Percentiles rank a stretch among this genome's conserved stretches.
Evolutionary conservation across 768 basidiomycete species (phyloP).

Genomic region (Suillus decipiens): DNA sequence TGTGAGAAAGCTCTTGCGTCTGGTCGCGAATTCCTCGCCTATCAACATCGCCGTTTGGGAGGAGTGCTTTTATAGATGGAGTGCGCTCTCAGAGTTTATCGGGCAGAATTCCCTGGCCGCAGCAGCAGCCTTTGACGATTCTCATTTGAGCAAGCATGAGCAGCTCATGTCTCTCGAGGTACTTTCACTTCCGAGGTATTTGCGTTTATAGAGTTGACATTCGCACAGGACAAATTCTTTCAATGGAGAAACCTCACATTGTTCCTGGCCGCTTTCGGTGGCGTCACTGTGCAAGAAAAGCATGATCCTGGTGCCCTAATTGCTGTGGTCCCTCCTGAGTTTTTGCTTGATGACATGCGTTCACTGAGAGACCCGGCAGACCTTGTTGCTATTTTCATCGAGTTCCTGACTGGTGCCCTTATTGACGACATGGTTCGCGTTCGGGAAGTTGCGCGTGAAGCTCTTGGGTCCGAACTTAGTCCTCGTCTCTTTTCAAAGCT

Average conservation of each 20-base stretch:
- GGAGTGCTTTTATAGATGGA: conserved; percentile 81
- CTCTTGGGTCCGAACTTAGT: conserved; percentile 77
- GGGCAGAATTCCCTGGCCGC: conserved; percentile 40
- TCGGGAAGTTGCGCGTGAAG: conserved; percentile 80
- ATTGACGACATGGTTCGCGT: conserved; percentile 62
- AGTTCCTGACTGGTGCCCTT: conserved; percentile 67
- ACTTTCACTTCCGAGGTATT: conserved; percentile 1
- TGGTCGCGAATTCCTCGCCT: conserved; percentile 61
- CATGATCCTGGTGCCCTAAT: conserved; percentile 52
- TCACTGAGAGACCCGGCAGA: conserved; percentile 56
- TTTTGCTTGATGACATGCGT: conserved; percentile 75
- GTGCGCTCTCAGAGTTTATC: conserved; percentile 59
- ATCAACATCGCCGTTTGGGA: conserved; percentile 82
- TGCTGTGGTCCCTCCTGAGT: conserved; percentile 53
- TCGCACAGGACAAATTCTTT: conserved; percentile 61
- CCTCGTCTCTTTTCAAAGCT: conserved; percentile 67
- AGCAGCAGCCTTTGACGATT: conserved; percentile 36
- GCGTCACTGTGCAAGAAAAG: conserved; percentile 58
- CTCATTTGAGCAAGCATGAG: conserved; percentile 38
- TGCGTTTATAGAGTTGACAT: conserved; percentile 5
- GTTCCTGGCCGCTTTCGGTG: conserved; percentile 75
- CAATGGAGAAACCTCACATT: conserved; percentile 88
- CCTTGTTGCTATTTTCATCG: conserved; percentile 66
- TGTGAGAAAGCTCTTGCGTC: conserved; percentile 67
- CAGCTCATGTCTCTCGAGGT: conserved; percentile 42